phyloP scores from a whole-genome alignment of 1,139 yeast species.

The Debaryomyces nepalensis region DNA sequence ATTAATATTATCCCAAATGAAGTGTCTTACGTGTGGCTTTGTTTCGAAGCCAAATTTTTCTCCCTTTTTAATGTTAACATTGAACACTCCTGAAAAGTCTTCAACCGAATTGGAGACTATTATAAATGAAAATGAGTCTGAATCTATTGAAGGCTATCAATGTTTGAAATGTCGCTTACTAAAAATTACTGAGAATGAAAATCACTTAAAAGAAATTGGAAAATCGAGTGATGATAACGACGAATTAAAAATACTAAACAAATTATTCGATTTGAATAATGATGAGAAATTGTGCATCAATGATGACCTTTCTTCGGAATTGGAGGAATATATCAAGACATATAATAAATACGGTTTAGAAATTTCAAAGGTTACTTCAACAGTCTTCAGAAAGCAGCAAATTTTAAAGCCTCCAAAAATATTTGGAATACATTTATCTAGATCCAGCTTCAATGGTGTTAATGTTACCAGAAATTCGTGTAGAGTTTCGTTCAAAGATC shows the following conservation, averaged over 20 bases:
- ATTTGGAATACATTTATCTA: slow-evolving; percentile 76
- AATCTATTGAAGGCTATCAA: slow-evolving; percentile 78
- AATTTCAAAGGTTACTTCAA: slow-evolving; percentile 56
- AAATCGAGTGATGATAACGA: slow-evolving; percentile 20
- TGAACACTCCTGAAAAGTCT: slow-evolving; percentile 69
- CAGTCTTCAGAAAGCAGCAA: slow-evolving; percentile 66
- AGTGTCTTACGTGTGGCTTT: slow-evolving; percentile 68
- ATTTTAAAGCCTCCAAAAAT: slow-evolving; percentile 71
- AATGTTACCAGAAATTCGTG: slow-evolving; percentile 78
- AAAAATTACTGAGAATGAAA: slow-evolving; percentile 47
- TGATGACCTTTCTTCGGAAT: slow-evolving; percentile 55
- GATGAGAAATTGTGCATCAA: slow-evolving; percentile 54
- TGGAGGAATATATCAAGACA: slow-evolving; percentile 50
- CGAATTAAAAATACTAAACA: slow-evolving; percentile 22
- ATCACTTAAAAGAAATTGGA: slow-evolving; percentile 20
- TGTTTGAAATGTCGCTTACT: slow-evolving; percentile 70
- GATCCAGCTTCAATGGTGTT: slow-evolving; percentile 78
- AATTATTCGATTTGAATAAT: slow-evolving; percentile 35
- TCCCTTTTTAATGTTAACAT: slow-evolving; percentile 72
- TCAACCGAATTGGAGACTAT: slow-evolving; percentile 56
- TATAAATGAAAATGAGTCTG: slow-evolving; percentile 63
- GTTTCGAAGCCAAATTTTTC: slow-evolving; percentile 63
- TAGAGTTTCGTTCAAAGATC: slow-evolving; percentile 66
- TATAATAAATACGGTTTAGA: slow-evolving; percentile 51
- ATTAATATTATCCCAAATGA: slow-evolving; percentile 63